Conservation (phyloP, 179 eudicot species). For the Sideroxylon spinosum region DNA sequence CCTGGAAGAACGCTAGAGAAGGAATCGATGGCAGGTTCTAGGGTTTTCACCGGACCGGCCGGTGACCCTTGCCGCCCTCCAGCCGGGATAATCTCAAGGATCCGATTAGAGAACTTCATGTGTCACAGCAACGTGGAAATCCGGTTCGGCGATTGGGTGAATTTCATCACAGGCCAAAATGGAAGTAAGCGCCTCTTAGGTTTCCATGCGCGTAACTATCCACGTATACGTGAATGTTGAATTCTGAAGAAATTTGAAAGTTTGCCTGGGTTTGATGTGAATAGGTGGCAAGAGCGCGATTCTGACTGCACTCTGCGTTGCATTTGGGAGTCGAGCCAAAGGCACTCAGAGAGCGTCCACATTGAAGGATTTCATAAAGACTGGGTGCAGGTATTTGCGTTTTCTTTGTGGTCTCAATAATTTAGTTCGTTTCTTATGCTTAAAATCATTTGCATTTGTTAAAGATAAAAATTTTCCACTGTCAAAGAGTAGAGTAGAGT, state of each 20-base stretch:
- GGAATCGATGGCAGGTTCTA: conserved; percentile 26
- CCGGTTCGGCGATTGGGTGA: conserved; percentile 65
- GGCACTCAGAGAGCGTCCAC: conserved; percentile 83
- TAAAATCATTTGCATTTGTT: background rate
- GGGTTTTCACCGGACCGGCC: conserved; percentile 25
- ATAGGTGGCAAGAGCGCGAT: conserved; percentile 98
- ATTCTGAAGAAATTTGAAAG: background rate
- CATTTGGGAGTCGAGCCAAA: conserved; percentile 92
- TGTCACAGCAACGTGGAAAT: conserved; percentile 78
- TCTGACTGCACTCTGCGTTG: conserved; percentile 85
- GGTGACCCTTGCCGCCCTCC: conserved; percentile 16
- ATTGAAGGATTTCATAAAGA: conserved; percentile 87
- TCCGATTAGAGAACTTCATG: conserved; percentile 89
- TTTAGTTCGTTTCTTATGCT: background rate
- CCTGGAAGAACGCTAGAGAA: conserved; percentile 9
- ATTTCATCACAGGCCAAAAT: conserved; percentile 94
- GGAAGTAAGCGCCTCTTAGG: conserved; percentile 56
- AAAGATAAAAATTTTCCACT: too few species aligned
- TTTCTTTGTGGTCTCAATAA: background rate
- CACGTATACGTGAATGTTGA: background rate
- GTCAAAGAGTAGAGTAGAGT: background rate
- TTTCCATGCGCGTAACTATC: too few species aligned
- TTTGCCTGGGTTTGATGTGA: conserved; percentile 9
- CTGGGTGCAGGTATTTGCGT: conserved; percentile 71
- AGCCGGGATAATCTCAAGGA: conserved; percentile 66